Evolutionary conservation across 2,329 filamentous ascomycete species (phyloP), one percentile per base, ranked within the genome.

Genomic region (Trichoderma sp.): DNA sequence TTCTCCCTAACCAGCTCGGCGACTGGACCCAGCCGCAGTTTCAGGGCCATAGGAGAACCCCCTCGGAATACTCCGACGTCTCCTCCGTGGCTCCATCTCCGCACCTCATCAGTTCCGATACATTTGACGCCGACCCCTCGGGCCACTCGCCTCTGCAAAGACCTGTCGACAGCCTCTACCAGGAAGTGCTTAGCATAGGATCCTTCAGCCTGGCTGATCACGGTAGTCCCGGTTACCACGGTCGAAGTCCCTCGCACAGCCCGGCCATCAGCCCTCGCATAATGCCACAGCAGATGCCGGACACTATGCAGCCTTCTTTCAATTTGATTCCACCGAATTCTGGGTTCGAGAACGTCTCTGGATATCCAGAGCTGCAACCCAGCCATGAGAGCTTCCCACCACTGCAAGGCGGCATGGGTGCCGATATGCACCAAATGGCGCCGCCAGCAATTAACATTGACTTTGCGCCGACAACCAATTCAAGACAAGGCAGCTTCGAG

Each of bases 401-500:
- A 34, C 77, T 88, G 19, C 80, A 83, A 66, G 80, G 83, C 27
- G 77, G 78, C n/a, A 79, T 77, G 29, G 80, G 80, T 27, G 77
- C 80, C 34, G 91, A 94, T 67, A 86, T 92, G 76, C 87, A 88
- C 6, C 89, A 91, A 72, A 95, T 97, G 90, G 91, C 90, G 4
- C 92, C 94, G n/a, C 94, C 94, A 0, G 92, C 94, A 61, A 97
- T 97, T 79, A 97, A 95, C 76, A 95, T 97, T 73, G 92, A 97
- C 76, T 93, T 92, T 78, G 94, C 93, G 17, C 94, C 94, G 27
- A 89, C 89, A 27, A 89, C 89, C 87, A 91, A 63, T 82, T 86
- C 68, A 37, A 78, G 77, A 69, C 73, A 72, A 32, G 73, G 71
- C 37, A 64, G 71, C 35, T 80, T 79, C 67, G 76, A 78, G 56